phyloP scores from a whole-genome alignment of 305 asterid species.

The Fraxinus floribunda region DNA sequence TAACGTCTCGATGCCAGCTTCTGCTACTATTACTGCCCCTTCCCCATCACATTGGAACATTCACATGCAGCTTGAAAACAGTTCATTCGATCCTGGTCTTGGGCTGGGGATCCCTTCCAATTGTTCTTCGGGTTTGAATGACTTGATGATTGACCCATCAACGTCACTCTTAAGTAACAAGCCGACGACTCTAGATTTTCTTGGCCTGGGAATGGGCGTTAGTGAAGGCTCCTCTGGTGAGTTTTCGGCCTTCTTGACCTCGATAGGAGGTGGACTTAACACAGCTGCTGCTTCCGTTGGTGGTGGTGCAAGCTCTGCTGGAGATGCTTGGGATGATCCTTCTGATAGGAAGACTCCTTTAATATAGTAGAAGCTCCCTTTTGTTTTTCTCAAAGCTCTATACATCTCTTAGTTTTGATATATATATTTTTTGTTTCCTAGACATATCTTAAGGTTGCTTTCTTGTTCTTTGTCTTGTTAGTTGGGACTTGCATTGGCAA shows the following conservation, averaged over 20 bases:
- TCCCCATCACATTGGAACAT: conserved; percentile 5
- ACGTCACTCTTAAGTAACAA: conserved; percentile 26
- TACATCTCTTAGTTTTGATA: neutral
- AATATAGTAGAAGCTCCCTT: conserved; percentile 25
- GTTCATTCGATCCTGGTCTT: neutral
- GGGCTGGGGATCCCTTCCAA: conserved; percentile 30
- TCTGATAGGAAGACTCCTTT: conserved; percentile 43
- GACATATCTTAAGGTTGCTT: neutral
- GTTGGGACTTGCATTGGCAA: neutral
- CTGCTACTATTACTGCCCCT: neutral
- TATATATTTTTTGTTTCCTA: neutral
- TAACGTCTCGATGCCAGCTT: neutral
- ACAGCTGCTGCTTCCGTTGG: conserved; percentile 21
- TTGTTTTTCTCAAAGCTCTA: neutral
- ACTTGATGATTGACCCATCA: conserved; percentile 43
- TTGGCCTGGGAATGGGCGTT: conserved; percentile 50
- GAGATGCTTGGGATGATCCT: conserved; percentile 39
- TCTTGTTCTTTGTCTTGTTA: neutral
- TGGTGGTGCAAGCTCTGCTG: conserved; percentile 15
- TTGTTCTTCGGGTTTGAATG: conserved; percentile 36
- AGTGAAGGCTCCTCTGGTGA: conserved; percentile 36
- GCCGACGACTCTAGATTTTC: conserved; percentile 63
- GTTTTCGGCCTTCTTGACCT: conserved; percentile 45
- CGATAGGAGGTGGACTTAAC: conserved; percentile 33
- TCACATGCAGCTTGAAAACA: conserved; percentile 3